Evolutionary conservation across 1,284 basidiomycete species (phyloP), one percentile per base, ranked within the genome.

Genomic region (Fereydounia khargensis): DNA sequence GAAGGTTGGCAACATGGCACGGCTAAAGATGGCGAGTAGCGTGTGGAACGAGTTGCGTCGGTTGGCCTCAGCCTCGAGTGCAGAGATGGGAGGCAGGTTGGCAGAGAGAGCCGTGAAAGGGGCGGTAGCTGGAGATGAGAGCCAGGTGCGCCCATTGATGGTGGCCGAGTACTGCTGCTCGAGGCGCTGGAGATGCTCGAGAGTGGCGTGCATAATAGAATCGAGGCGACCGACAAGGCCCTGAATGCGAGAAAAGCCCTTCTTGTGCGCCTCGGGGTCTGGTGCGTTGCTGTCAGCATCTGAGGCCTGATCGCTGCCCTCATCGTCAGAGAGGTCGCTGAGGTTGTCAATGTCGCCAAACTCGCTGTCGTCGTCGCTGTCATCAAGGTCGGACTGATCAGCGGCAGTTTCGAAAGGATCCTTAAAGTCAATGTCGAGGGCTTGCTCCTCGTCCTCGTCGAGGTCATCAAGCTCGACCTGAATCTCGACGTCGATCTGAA

Each of bases 401-500:
- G 92, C 78, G 30, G 87, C 78, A 20, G 82, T 82, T 59, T 91
- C 89, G 65, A 92, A 91, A 0, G 89, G 87, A 76, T 95, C 81
- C 11, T 84, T 80, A 66, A 85, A 83, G 19, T 83, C 77, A 13
- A 66, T 48, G 19, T 60, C 74, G 42, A 45, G 67, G 62, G 43
- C 73, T 33, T 66, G 57, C 8, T 61, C 48, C 16, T 68, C 68
- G 13, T 70, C 70, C 11, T 78, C 77, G 47, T 95, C 92, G 16
- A 94, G 79, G 63, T 96, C 91, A 74, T 97, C 94, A 3, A 94
- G 76, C 69, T 94, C 91, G 17, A 92, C 87, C 77, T 96, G 94
- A 39, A 99, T 95, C 77, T 98, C 94, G 35, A 94, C 92, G 75
- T 99, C 95, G 48, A 98, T 90, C 75, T 94, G 86, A 30, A 98